A percentile compares a stretch with the other conserved stretches of the same genome.
These are phyloP conservation scores for Lasiodiplodia sp. DNA, from an alignment of 2,329 filamentous ascomycete genomes.

Conservation along the genomic window DNA sequence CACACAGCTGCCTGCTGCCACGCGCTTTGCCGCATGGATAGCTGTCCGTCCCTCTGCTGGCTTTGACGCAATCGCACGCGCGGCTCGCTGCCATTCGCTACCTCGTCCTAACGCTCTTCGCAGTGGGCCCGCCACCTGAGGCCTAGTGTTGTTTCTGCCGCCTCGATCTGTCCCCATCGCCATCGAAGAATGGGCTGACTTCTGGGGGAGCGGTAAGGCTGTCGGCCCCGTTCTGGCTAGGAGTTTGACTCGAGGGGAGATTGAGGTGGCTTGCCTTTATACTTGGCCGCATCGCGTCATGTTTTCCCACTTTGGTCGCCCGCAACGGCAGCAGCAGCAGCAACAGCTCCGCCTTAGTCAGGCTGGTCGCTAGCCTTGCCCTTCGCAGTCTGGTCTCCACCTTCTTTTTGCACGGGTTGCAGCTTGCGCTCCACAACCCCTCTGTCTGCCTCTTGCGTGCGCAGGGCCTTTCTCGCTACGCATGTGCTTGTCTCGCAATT, in stretches of 20 bases:
- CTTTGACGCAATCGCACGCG: conserved; percentile 19
- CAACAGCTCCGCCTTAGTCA: conserved; percentile 3
- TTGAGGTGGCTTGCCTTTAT: background rate
- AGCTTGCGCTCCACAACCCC: too few relatives aligned
- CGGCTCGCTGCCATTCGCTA: background rate
- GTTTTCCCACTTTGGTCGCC: background rate
- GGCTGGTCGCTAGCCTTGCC: background rate
- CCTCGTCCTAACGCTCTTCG: background rate
- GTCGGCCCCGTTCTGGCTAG: conserved; percentile 1
- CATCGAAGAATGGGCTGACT: conserved; percentile 11
- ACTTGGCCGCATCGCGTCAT: background rate
- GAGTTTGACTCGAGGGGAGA: conserved; percentile 17
- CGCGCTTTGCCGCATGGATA: conserved; percentile 11
- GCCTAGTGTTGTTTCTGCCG: conserved; percentile 6
- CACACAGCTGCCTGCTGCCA: conserved; percentile 15
- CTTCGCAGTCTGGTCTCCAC: conserved; percentile 1
- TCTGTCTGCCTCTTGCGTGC: too few relatives aligned
- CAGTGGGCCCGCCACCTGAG: background rate
- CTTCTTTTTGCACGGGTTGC: background rate
- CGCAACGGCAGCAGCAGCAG: too few relatives aligned
- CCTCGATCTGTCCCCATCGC: background rate
- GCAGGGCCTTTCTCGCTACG: background rate
- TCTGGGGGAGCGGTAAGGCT: conserved; percentile 8
- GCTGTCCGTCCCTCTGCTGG: background rate
- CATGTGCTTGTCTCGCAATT: background rate